Percentiles rank a stretch among this genome's conserved stretches.
Evolutionary conservation across 2,329 filamentous ascomycete species (phyloP).

Genomic region (Phialophora tarda): DNA sequence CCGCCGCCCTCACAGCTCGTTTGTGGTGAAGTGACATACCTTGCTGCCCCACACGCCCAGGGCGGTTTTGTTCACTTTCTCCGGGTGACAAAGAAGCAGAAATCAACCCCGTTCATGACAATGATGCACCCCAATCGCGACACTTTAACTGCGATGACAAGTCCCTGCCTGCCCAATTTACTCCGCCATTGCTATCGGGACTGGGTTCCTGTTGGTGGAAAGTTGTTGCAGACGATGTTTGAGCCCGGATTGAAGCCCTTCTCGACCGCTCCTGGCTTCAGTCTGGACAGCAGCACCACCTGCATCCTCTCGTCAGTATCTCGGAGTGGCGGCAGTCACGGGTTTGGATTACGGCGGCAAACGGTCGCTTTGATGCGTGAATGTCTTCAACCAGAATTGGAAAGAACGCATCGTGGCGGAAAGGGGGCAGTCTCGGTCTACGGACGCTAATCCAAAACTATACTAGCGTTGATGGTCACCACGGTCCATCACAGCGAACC

Average conservation of each 20-base stretch:
- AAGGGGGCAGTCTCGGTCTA: background rate
- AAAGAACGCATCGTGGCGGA: background rate
- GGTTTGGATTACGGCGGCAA: background rate
- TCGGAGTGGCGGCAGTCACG: background rate
- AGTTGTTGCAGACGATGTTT: constrained; percentile 10
- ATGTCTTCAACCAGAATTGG: constrained; percentile 10
- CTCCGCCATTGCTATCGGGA: constrained; percentile 6
- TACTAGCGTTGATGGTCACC: constrained; percentile 9
- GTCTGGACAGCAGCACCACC: constrained; percentile 18
- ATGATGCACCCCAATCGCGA: background rate
- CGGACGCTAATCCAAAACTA: constrained; percentile 5
- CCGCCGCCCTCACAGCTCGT: background rate
- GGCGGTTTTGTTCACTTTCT: background rate
- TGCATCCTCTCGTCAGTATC: constrained; percentile 25
- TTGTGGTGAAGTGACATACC: background rate
- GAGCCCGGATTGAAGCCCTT: constrained; percentile 20
- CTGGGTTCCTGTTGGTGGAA: background rate
- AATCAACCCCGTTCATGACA: background rate
- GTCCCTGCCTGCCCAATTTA: background rate
- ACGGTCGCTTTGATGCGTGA: background rate
- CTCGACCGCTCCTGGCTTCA: constrained; percentile 27
- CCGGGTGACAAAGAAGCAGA: background rate
- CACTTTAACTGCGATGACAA: background rate
- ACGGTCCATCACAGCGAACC: too few relatives aligned
- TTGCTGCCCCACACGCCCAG: background rate